Evolutionary conservation across 371 early-diverging fungal species (phyloP).

Genomic region (Mucor velutinosus): DNA sequence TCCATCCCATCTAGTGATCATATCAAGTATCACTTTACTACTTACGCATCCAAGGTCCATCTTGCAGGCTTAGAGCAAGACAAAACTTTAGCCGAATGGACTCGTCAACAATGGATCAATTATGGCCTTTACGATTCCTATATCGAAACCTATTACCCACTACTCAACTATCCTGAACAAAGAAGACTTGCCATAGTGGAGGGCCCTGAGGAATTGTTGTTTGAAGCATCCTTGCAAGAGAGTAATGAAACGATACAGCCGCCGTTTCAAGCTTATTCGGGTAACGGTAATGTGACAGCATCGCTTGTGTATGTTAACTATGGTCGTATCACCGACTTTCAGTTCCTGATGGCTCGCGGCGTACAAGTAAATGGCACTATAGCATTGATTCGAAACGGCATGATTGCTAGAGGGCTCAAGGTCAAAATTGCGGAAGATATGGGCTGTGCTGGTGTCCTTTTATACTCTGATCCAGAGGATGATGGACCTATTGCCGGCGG

Average conservation of each 20-base stretch:
- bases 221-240: conserved; percentile 49
- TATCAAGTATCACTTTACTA: conserved; percentile 19
- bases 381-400: conserved; percentile 64
- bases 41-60: conserved; percentile 51
- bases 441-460: conserved; percentile 59
- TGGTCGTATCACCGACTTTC: conserved; percentile 63
- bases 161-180: conserved; percentile 58
- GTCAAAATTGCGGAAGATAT: conserved; percentile 61
- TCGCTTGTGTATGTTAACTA: conserved; percentile 71
- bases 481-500: not conserved
- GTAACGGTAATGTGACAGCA: conserved; percentile 62
- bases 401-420: conserved; percentile 62
- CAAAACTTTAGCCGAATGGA: conserved; percentile 53
- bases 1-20: conserved; percentile 29
- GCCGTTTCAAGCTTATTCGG: conserved; percentile 66
- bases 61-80: conserved; percentile 56
- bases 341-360: conserved; percentile 38
- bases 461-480: conserved; percentile 64
- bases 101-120: conserved; percentile 47
- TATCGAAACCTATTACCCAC: conserved; percentile 60
- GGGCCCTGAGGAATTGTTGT: conserved; percentile 42
- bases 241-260: conserved; percentile 42
- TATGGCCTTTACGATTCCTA: conserved; percentile 53
- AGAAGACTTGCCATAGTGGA: conserved; percentile 56
- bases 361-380: conserved; percentile 56